These are phyloP conservation scores for Lentinula edodes DNA, from an alignment of 768 basidiomycete genomes.

Conservation along the genomic window DNA sequence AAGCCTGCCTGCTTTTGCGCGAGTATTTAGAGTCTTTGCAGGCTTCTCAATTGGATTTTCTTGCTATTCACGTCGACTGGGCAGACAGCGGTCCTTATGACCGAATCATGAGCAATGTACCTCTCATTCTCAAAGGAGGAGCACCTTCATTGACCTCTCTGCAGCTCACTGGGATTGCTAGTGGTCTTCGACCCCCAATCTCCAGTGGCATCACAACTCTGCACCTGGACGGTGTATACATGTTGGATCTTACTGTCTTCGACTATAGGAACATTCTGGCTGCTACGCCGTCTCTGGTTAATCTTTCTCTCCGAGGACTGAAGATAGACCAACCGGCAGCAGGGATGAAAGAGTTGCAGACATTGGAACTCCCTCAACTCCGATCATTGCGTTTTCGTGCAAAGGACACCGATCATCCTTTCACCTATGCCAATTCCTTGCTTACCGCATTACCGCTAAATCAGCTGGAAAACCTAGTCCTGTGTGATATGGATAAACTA, in stretches of 20 bases:
- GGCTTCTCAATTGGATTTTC: conserved; percentile 30
- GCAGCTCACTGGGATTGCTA: conserved; percentile 36
- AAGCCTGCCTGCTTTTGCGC: conserved; percentile 19
- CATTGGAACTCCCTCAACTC: conserved; percentile 28
- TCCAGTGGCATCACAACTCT: conserved; percentile 27
- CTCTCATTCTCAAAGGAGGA: conserved; percentile 25
- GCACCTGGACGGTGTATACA: conserved; percentile 38
- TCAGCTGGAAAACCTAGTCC: conserved; percentile 26
- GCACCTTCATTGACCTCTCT: conserved; percentile 31
- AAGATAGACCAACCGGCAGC: conserved; percentile 20
- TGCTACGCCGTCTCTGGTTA: conserved; percentile 28
- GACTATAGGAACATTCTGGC: conserved; percentile 30
- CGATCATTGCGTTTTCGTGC: conserved; percentile 37
- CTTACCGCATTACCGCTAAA: conserved; percentile 25
- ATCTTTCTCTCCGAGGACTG: conserved; percentile 32
- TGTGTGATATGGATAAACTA: conserved; percentile 30
- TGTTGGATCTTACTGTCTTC: conserved; percentile 25
- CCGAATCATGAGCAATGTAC: conserved; percentile 20
- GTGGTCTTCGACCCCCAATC: conserved; percentile 33
- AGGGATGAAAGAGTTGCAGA: conserved; percentile 5
- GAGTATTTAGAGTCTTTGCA: conserved; percentile 18
- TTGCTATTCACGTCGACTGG: conserved; percentile 28
- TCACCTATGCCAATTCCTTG: conserved; percentile 19
- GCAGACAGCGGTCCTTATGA: neutral
- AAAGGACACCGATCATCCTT: conserved; percentile 19